A percentile compares a stretch with the other conserved stretches of the same genome.
phyloP scores from a whole-genome alignment of 352 stramenopile genomes.

The Phytophthora foliorum region DNA sequence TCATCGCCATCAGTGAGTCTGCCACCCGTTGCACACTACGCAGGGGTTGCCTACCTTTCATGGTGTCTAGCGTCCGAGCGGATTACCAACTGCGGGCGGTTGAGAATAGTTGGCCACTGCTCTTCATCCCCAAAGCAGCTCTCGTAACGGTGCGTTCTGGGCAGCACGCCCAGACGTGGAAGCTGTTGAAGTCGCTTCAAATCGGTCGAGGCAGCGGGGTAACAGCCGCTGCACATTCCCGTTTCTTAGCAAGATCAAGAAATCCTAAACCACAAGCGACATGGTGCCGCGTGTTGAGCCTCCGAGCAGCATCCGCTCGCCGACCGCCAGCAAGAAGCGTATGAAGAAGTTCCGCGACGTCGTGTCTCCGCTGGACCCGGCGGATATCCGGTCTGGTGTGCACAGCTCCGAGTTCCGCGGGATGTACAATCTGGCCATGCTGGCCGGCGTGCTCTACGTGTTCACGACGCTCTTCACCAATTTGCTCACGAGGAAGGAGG shows the following conservation, averaged over 20 bases:
- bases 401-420: slow-evolving; percentile 82
- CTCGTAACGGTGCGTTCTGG: slow-evolving; percentile 7
- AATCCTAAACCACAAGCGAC: not conserved
- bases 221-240: slow-evolving; percentile 32
- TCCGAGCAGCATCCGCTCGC: slow-evolving; percentile 22
- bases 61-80: slow-evolving; percentile 11
- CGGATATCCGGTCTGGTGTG: slow-evolving; percentile 71
- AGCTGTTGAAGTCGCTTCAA: slow-evolving; percentile 15
- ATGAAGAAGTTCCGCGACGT: slow-evolving; percentile 72
- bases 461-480: slow-evolving; percentile 71
- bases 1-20: slow-evolving; percentile 7
- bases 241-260: slow-evolving; percentile 35
- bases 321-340: slow-evolving; percentile 33
- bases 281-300: slow-evolving; percentile 30
- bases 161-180: slow-evolving; percentile 13
- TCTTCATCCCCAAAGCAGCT: no score
- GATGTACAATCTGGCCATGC: slow-evolving; percentile 82
- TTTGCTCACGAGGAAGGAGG: slow-evolving; percentile 53
- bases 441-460: slow-evolving; percentile 70
- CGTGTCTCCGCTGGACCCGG: slow-evolving; percentile 75
- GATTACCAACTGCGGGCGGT: slow-evolving; percentile 24
- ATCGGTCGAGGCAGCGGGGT: no score
- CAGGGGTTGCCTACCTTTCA: slow-evolving; percentile 15
- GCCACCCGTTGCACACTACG: not conserved
- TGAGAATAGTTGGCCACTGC: slow-evolving; percentile 1